Evolutionary conservation across 169 alveolate species (phyloP).

Genomic region (Eimeria acervulina): DNA sequence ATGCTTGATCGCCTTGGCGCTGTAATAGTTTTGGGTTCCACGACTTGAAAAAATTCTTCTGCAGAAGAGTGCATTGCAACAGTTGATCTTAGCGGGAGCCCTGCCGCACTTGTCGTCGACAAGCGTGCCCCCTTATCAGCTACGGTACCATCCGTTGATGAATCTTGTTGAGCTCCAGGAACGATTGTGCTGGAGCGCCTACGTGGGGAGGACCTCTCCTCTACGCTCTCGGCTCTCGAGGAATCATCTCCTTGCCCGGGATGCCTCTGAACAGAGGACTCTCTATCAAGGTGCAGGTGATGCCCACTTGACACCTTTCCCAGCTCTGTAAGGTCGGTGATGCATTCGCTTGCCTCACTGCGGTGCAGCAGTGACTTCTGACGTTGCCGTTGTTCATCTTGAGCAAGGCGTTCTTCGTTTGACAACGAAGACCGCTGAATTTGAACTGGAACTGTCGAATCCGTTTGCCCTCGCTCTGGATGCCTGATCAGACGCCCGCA

Average conservation of each 20-base stretch:
- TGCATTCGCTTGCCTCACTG: conserved; percentile 43
- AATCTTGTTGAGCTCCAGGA: conserved; percentile 22
- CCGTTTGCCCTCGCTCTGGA: neutral
- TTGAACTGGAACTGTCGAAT: neutral
- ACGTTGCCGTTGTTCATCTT: conserved; percentile 33
- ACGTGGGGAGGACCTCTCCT: neutral
- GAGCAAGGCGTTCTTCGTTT: neutral
- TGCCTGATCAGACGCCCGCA: neutral
- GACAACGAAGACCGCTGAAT: neutral
- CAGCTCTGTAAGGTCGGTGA: conserved; percentile 16
- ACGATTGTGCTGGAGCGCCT: neutral
- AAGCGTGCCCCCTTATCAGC: conserved; percentile 19
- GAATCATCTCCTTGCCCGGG: neutral
- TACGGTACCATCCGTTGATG: neutral
- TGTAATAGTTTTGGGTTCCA: neutral
- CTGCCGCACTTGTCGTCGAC: conserved; percentile 15
- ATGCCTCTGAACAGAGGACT: neutral
- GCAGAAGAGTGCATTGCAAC: neutral
- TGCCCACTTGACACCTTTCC: neutral
- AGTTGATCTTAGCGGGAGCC: neutral
- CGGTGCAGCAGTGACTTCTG: conserved; percentile 28
- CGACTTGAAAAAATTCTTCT: neutral
- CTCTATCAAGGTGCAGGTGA: neutral
- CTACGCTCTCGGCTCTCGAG: neutral
- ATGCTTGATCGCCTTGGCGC: conserved; percentile 76